These are phyloP conservation scores for Cadophora luteo-olivacea DNA, from an alignment of 2,329 filamentous ascomycete genomes.

Conservation along the genomic window DNA sequence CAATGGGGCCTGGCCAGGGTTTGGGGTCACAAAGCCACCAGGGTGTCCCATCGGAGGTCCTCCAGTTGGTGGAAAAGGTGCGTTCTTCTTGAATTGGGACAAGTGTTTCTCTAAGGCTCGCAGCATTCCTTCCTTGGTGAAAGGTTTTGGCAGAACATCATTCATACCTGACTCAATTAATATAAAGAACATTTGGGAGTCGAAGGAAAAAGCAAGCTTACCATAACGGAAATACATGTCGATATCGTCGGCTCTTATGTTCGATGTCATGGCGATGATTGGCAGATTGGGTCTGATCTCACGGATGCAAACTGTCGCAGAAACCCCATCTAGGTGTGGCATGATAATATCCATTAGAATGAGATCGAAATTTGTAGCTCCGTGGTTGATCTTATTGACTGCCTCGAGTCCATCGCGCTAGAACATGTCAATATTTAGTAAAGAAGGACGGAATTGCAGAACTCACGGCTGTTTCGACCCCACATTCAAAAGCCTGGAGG, in stretches of 20 bases:
- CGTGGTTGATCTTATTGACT: conserved; percentile 77
- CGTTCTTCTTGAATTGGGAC: conserved; percentile 77
- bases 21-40: conserved; percentile 38
- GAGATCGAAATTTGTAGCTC: conserved; percentile 61
- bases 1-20: conserved; percentile 35
- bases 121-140: conserved; percentile 86
- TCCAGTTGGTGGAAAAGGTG: conserved; percentile 31
- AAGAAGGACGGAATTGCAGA: background rate
- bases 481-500: conserved; percentile 68
- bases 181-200: background rate
- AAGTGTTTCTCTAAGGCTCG: conserved; percentile 90
- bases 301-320: conserved; percentile 90
- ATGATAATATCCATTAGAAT: conserved; percentile 97
- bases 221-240: conserved; percentile 97
- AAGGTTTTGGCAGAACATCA: conserved; percentile 94
- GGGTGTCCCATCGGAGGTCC: conserved; percentile 36
- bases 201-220: conserved; percentile 54
- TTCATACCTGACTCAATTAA: conserved; percentile 79
- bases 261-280: conserved; percentile 98
- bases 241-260: conserved; percentile 95
- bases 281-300: conserved; percentile 83
- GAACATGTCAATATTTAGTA: conserved; percentile 41
- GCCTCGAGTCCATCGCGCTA: conserved; percentile 89
- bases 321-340: conserved; percentile 94
- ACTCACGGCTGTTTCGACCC: conserved; percentile 71